phyloP scores from a whole-genome alignment of 441 rosid genomes.

The Gossypium davidsonii region DNA sequence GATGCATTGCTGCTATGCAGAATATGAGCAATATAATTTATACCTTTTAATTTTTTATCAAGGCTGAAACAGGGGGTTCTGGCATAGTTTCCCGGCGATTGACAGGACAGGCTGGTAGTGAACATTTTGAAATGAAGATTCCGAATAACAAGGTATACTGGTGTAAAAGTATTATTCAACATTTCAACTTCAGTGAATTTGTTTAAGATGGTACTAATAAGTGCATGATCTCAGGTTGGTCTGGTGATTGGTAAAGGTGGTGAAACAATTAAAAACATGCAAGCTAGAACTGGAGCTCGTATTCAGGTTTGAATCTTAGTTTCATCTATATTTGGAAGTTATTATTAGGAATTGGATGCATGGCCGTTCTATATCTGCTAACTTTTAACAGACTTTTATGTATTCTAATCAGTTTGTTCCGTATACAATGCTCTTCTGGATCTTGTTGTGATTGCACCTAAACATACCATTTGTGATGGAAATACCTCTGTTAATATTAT shows the following conservation, averaged over 20 bases:
- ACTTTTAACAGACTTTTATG: background rate
- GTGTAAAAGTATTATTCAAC: background rate
- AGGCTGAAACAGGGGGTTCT: slow-evolving; percentile 94
- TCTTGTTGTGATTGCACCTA: background rate
- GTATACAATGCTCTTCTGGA: background rate
- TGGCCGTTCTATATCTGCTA: background rate
- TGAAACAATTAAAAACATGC: slow-evolving; percentile 92
- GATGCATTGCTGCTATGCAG: background rate
- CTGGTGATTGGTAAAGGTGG: slow-evolving; percentile 98
- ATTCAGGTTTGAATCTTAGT: slow-evolving; percentile 54
- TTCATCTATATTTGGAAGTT: background rate
- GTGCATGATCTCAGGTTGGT: slow-evolving; percentile 68
- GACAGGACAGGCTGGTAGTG: slow-evolving; percentile 72
- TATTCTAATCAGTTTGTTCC: background rate
- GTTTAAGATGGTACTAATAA: slow-evolving; percentile 19
- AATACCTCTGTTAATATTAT: background rate
- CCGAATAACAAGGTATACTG: slow-evolving; percentile 75
- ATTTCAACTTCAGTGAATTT: slow-evolving; percentile 5
- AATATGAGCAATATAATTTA: background rate
- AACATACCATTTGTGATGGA: background rate
- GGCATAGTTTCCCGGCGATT: slow-evolving; percentile 68
- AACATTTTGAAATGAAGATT: slow-evolving; percentile 65
- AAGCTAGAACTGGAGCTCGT: slow-evolving; percentile 83
- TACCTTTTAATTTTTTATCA: background rate
- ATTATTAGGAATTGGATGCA: too few species aligned